Evolutionary conservation across 2,329 filamentous ascomycete genomes (phyloP).

Genomic region (Cladorrhinum sp.): DNA sequence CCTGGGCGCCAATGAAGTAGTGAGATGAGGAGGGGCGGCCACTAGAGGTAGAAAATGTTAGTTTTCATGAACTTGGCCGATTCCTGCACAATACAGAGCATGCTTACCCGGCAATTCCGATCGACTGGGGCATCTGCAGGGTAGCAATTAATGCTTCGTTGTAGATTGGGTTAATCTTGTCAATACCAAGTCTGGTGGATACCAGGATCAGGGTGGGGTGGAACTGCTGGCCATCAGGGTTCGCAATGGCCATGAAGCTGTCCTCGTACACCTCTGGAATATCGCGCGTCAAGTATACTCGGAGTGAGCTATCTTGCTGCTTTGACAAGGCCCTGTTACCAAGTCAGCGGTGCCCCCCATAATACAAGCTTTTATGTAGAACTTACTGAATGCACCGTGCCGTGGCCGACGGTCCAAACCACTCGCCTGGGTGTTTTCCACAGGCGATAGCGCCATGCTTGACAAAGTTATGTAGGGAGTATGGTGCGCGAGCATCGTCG

Average conservation of each 20-base stretch:
- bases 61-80: neutral
- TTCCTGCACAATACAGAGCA: neutral
- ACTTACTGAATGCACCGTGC: constrained; percentile 88
- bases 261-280: constrained; percentile 93
- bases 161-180: constrained; percentile 91
- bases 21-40: constrained; percentile 86
- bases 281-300: constrained; percentile 86
- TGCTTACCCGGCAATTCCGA: constrained; percentile 87
- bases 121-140: constrained; percentile 85
- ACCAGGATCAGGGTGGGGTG: constrained; percentile 85
- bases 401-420: constrained; percentile 98
- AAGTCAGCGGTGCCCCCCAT: constrained; percentile 8
- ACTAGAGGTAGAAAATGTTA: constrained; percentile 44
- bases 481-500: constrained; percentile 80
- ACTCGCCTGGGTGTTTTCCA: constrained; percentile 92
- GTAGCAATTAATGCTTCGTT: constrained; percentile 87
- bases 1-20: constrained; percentile 60
- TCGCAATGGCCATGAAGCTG: constrained; percentile 74
- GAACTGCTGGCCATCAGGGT: constrained; percentile 62
- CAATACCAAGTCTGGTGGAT: constrained; percentile 84
- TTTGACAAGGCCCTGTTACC: constrained; percentile 67
- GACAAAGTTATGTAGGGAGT: constrained; percentile 94
- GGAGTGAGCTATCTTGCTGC: constrained; percentile 60
- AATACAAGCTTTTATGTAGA: neutral
- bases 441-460: constrained; percentile 80